Conservation (phyloP, 805 yeast species). For the Starmerella potacharoeniae region DNA sequence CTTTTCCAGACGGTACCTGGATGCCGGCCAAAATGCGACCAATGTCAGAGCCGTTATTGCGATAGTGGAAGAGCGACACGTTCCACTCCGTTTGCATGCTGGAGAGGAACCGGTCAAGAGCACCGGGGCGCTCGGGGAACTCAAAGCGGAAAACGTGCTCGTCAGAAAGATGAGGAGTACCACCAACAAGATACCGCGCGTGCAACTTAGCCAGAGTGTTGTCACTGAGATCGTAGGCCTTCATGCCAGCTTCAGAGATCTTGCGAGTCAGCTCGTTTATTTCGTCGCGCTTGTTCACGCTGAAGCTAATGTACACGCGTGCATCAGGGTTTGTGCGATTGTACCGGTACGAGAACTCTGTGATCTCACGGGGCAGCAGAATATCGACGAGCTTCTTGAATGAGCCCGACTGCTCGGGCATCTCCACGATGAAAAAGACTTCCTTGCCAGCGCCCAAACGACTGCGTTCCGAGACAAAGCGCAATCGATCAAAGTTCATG, state of each 20-base stretch:
- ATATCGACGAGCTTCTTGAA: conserved; percentile 65
- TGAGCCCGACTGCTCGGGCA: conserved; percentile 90
- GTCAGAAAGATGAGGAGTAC: conserved; percentile 57
- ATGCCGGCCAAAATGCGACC: conserved; percentile 89
- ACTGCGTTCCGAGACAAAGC: conserved; percentile 95
- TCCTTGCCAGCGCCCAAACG: conserved; percentile 97
- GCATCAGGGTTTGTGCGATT: conserved; percentile 41
- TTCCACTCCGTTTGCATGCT: conserved; percentile 75
- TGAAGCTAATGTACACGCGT: conserved; percentile 76
- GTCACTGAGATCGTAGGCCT: conserved; percentile 73
- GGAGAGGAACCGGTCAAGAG: conserved; percentile 66
- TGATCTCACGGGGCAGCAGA: conserved; percentile 77
- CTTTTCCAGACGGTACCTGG: conserved; percentile 63
- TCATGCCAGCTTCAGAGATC: conserved; percentile 53
- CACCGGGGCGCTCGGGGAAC: conserved; percentile 97
- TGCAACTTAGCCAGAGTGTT: conserved; percentile 94
- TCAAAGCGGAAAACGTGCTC: conserved; percentile 78
- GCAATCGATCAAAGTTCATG: conserved; percentile 91
- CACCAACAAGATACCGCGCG: conserved; percentile 94
- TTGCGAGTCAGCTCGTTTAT: conserved; percentile 49
- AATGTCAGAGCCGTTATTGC: conserved; percentile 92
- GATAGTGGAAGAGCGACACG: conserved; percentile 85
- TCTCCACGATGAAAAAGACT: conserved; percentile 77
- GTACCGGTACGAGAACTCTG: conserved; percentile 88
- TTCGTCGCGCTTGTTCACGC: conserved; percentile 66